Base-by-base conservation (phyloP, 495 filamentous ascomycete genomes). In the Amphirosellinia nigrospora region DNA sequence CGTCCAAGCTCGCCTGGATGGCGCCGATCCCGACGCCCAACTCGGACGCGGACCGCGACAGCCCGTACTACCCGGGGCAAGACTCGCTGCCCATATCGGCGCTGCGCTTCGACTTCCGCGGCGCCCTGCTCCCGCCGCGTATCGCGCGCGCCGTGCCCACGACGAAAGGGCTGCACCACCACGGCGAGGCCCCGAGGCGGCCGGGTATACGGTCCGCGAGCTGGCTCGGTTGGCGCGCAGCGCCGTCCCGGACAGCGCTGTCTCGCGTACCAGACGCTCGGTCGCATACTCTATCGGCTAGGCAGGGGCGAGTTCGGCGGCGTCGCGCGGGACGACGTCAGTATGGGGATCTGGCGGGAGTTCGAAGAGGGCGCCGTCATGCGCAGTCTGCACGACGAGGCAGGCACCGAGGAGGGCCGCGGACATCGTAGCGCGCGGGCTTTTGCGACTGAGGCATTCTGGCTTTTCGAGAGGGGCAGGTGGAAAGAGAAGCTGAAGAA, bases 151-250 rank as follows among this genome's bases (percentile, higher is more conserved):
- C 86, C 8, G 87, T 98, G 28, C 90, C 95, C 0, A 86, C 86
- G 1, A 89, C 85, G 16, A 85, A 91, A 32, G 96, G 96, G 1
- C 85, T 99, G 46, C 96, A 99, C 79, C 96, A 99, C 79, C 96
- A 99, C 79, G 94, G 90, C 70, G 89, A 96, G 53, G 94, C 96
- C 8, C 96, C 15, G 93, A 96, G 74, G 93, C 94, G 0, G 96
- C 96, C 0, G 96, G 96, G 0, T 99, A 99, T 78, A 98, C 96
- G 1, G 86, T 99, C 34, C 90, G 91, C 0, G 96, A 99, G 79
- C 85, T 99, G 2, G 92, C 94, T 9, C 87, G 91, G 21, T 83
- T 98, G 43, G 89, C 92, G 28, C 86, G 94, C n/a, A 94, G 91
- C 50, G 86, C 89, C 0, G 93, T 96, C 63, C 96, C 4, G 87